A percentile compares a stretch with the other conserved stretches of the same genome.
phyloP scores from a whole-genome alignment of 768 basidiomycete genomes.

The Mycena sanguinolenta region DNA sequence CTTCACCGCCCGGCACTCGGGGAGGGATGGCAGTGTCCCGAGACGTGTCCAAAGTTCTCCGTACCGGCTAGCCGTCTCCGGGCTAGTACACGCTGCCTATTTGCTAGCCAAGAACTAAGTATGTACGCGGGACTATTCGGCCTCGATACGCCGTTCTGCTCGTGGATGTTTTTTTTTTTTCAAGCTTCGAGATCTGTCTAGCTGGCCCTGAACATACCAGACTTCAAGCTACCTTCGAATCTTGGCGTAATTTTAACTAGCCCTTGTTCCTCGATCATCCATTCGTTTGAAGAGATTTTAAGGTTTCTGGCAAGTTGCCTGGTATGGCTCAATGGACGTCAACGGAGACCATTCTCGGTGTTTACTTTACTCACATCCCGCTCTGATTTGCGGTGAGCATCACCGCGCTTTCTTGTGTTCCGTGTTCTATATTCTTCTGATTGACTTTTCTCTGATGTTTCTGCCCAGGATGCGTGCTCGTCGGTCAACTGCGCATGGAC shows the following conservation, averaged over 20 bases:
- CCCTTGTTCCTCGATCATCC: neutral
- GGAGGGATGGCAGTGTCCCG: too few species aligned
- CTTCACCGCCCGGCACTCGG: too few species aligned
- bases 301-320: neutral
- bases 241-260: neutral
- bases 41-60: too few species aligned
- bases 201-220: neutral
- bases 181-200: neutral
- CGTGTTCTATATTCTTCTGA: slow-evolving; percentile 3
- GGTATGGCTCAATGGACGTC: neutral
- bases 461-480: neutral
- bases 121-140: too few species aligned
- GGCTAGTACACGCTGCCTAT: too few species aligned
- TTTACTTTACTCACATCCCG: neutral
- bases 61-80: too few species aligned
- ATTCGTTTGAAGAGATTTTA: neutral
- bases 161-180: too few species aligned
- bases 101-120: too few species aligned
- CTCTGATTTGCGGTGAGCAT: neutral
- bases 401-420: neutral
- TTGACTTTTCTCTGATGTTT: neutral
- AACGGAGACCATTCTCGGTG: neutral
- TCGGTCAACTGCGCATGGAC: neutral
- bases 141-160: too few species aligned
- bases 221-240: neutral